These are phyloP conservation scores for Sporisorium graminicola DNA, from an alignment of 1,284 basidiomycete genomes.

Conservation along the genomic window DNA sequence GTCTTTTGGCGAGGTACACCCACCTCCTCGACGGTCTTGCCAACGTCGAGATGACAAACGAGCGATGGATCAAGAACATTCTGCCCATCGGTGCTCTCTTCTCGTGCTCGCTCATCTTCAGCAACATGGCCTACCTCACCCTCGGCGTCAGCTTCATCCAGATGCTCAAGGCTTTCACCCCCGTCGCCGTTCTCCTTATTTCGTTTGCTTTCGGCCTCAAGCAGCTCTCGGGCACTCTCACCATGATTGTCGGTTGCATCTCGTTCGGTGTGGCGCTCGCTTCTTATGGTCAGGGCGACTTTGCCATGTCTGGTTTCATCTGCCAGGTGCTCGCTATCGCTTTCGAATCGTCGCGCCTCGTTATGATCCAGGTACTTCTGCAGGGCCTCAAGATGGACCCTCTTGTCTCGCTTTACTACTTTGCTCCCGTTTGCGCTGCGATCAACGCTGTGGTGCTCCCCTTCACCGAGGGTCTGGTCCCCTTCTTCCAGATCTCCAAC, in stretches of 20 bases:
- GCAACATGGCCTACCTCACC: slow-evolving; percentile 93
- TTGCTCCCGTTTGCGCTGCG: slow-evolving; percentile 79
- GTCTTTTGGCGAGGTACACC: slow-evolving; percentile 88
- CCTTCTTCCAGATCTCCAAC: slow-evolving; percentile 81
- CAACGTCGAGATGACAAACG: slow-evolving; percentile 80
- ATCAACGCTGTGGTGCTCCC: slow-evolving; percentile 88
- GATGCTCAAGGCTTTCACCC: slow-evolving; percentile 99
- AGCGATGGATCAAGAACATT: slow-evolving; percentile 77
- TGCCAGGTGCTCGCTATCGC: slow-evolving; percentile 71
- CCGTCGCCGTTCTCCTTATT: slow-evolving; percentile 93
- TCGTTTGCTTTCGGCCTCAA: slow-evolving; percentile 90
- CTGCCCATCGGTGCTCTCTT: slow-evolving; percentile 93
- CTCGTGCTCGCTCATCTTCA: slow-evolving; percentile 88
- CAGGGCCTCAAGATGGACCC: slow-evolving; percentile 97
- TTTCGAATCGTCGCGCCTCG: slow-evolving; percentile 90
- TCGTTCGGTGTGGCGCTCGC: slow-evolving; percentile 89
- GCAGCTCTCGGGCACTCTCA: slow-evolving; percentile 85
- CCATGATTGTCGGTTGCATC: slow-evolving; percentile 89
- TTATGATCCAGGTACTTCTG: slow-evolving; percentile 95
- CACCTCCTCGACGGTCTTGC: slow-evolving; percentile 87
- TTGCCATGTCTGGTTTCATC: slow-evolving; percentile 87
- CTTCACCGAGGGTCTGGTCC: slow-evolving; percentile 88
- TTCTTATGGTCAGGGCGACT: slow-evolving; percentile 86
- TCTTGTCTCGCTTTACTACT: slow-evolving; percentile 91
- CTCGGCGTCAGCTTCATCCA: slow-evolving; percentile 94